These are phyloP conservation scores for Priceomyces melissophilus DNA, from an alignment of 805 yeast species.

Conservation along the genomic window DNA sequence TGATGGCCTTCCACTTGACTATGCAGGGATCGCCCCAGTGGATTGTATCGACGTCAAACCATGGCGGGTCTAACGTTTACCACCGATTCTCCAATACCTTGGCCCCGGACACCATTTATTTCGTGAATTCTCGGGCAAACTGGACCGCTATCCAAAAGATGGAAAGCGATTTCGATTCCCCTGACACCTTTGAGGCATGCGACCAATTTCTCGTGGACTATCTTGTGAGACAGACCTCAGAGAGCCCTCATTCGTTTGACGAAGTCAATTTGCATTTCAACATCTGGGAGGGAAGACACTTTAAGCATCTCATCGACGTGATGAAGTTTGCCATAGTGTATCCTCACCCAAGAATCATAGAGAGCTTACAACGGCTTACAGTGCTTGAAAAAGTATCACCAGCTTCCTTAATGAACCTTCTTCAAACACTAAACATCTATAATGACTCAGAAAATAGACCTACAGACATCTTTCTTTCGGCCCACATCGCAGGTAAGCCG, in stretches of 20 bases:
- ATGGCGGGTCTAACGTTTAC: not conserved
- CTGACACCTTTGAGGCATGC: slow-evolving; percentile 17
- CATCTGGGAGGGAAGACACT: slow-evolving; percentile 31
- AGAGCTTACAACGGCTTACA: slow-evolving; percentile 6
- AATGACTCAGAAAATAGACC: slow-evolving; percentile 17
- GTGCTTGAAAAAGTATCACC: slow-evolving; percentile 9
- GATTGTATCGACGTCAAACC: slow-evolving; percentile 15
- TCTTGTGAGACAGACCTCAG: slow-evolving; percentile 13
- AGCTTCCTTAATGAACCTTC: slow-evolving; percentile 9
- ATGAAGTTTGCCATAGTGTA: slow-evolving; percentile 28
- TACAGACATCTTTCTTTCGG: slow-evolving; percentile 28
- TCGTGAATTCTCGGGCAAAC: slow-evolving; percentile 20
- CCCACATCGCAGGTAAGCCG: slow-evolving; percentile 21
- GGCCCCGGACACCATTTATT: slow-evolving; percentile 17
- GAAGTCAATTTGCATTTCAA: slow-evolving; percentile 24
- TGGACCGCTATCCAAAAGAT: slow-evolving; percentile 8
- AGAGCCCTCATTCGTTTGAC: slow-evolving; percentile 14
- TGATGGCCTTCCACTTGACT: slow-evolving; percentile 26
- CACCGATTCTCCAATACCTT: slow-evolving; percentile 21
- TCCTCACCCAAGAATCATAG: slow-evolving; percentile 25
- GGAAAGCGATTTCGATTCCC: slow-evolving; percentile 9
- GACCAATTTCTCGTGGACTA: slow-evolving; percentile 14
- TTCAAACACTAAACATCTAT: slow-evolving; percentile 20
- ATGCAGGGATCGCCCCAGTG: slow-evolving; percentile 23
- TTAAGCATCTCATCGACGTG: slow-evolving; percentile 20